Percentiles rank a stretch among this genome's conserved stretches.
phyloP scores from a whole-genome alignment of 1,139 yeast species.

The Candida tetrigidarum region DNA sequence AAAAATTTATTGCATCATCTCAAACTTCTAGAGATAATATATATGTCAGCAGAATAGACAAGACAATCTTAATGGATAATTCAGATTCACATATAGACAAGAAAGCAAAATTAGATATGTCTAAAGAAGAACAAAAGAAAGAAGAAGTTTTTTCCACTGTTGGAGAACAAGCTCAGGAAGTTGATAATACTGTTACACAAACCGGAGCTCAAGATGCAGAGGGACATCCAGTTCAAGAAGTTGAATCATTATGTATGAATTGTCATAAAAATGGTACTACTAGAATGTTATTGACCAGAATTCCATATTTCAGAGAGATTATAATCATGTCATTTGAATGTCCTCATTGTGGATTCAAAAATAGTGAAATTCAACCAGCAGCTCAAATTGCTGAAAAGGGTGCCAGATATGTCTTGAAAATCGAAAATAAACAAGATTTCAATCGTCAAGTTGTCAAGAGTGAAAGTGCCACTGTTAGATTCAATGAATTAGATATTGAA shows the following conservation, averaged over 20 bases:
- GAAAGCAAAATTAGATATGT: conserved; percentile 18
- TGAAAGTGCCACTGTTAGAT: conserved; percentile 82
- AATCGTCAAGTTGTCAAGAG: conserved; percentile 92
- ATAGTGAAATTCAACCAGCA: conserved; percentile 95
- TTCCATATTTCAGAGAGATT: conserved; percentile 91
- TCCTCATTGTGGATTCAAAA: conserved; percentile 91
- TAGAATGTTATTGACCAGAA: conserved; percentile 78
- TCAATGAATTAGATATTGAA: conserved; percentile 86
- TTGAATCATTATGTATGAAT: conserved; percentile 95
- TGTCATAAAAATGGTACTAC: conserved; percentile 89
- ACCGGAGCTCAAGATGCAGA: conserved; percentile 81
- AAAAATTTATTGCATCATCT: neutral
- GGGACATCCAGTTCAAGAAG: conserved; percentile 97
- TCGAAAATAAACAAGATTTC: conserved; percentile 76
- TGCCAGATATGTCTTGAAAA: conserved; percentile 66
- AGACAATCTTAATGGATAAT: neutral
- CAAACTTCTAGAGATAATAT: neutral
- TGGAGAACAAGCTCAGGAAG: conserved; percentile 57
- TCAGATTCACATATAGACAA: conserved; percentile 20
- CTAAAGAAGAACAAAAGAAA: conserved; percentile 18
- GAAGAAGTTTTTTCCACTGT: conserved; percentile 58
- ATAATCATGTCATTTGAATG: conserved; percentile 96
- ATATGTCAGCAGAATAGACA: no score
- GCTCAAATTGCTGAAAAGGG: conserved; percentile 90
- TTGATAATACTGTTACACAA: conserved; percentile 30